Evolutionary conservation across 2,329 filamentous ascomycete genomes (phyloP), one percentile per base, ranked within the genome.

Genomic region (Aurifilum marmelostoma): DNA sequence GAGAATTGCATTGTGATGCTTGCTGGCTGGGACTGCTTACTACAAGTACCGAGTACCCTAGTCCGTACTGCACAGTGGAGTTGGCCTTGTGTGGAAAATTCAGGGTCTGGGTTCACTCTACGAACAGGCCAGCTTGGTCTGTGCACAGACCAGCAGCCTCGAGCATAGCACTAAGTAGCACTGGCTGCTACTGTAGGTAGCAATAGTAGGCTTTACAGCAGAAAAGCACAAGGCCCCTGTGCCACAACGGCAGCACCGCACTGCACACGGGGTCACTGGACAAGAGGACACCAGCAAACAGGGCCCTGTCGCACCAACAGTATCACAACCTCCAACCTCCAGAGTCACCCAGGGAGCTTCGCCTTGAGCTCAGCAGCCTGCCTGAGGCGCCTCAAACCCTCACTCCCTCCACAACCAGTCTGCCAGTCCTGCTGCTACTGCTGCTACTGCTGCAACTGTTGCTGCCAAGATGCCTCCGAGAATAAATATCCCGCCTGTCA

Each of bases 401-500:
- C 32, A 21, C 12, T 21, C n/a, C 9, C 41, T 11, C 37, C 27
- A 9, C 29, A 41, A 18, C 24, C 29, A 29, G 14, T 41, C 41
- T 43, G 47, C 16, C 39, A 67, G 65, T 59, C 7, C 37, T 39
- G 37, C 34, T 47, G 18, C 18, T 47, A 18, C 41, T 18, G 14
- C 43, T 47, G 16, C 43, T 50, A 21, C 50, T 64, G 52, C 52
- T 6, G 24, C 52, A 14, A 60, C 65, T 39, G 16, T 18, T 21
- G 16, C 24, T 24, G 71, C 75, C 80, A 80, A 76, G 77, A 91
- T 97, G 93, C 87, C 92, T 75, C 86, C 90, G 66, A 91, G 95
- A 83, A 87, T 97, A 82, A 97, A 97, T 77, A 91, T 98, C 72
- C 96, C 96, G 70, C 95, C 96, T 39, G 88, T 97, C 74, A 98